These are phyloP conservation scores for Melampsora larici-populina DNA, from an alignment of 1,284 basidiomycete genomes.

Conservation along the genomic window DNA sequence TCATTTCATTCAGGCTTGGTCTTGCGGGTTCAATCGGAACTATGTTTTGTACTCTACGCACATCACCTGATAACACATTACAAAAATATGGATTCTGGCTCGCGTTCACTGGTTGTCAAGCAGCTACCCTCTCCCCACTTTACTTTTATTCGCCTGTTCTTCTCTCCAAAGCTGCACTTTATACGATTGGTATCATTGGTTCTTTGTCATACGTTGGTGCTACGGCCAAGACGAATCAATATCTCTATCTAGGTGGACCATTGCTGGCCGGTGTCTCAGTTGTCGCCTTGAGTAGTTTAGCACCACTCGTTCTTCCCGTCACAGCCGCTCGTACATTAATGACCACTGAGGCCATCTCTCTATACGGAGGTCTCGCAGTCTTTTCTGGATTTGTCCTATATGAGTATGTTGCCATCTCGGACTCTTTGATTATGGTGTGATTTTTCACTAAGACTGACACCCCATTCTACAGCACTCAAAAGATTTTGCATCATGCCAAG, in stretches of 20 bases:
- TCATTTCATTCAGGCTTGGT: slow-evolving; percentile 56
- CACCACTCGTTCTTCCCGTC: slow-evolving; percentile 79
- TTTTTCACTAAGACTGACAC: not conserved
- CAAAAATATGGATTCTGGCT: slow-evolving; percentile 48
- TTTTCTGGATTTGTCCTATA: slow-evolving; percentile 82
- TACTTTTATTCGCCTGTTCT: slow-evolving; percentile 83
- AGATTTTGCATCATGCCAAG: slow-evolving; percentile 73
- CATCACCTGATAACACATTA: slow-evolving; percentile 35
- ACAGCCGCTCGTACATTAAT: slow-evolving; percentile 70
- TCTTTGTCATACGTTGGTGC: slow-evolving; percentile 81
- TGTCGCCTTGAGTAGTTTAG: slow-evolving; percentile 76
- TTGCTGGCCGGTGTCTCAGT: slow-evolving; percentile 72
- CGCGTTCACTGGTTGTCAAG: slow-evolving; percentile 79
- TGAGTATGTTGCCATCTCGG: slow-evolving; percentile 58
- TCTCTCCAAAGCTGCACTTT: slow-evolving; percentile 80
- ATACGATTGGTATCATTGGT: slow-evolving; percentile 80
- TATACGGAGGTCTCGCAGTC: slow-evolving; percentile 81
- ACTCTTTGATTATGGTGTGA: not conserved
- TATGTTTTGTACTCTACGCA: slow-evolving; percentile 47
- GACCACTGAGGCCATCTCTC: slow-evolving; percentile 70
- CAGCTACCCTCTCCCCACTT: slow-evolving; percentile 73
- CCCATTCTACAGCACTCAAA: slow-evolving; percentile 20
- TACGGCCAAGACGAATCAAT: slow-evolving; percentile 80
- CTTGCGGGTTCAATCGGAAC: slow-evolving; percentile 60
- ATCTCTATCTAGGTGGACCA: slow-evolving; percentile 68